Evolutionary conservation across 208 protist genomes (phyloP), one percentile per base, ranked within the genome.

Genomic region (Porcisia hertigi): DNA sequence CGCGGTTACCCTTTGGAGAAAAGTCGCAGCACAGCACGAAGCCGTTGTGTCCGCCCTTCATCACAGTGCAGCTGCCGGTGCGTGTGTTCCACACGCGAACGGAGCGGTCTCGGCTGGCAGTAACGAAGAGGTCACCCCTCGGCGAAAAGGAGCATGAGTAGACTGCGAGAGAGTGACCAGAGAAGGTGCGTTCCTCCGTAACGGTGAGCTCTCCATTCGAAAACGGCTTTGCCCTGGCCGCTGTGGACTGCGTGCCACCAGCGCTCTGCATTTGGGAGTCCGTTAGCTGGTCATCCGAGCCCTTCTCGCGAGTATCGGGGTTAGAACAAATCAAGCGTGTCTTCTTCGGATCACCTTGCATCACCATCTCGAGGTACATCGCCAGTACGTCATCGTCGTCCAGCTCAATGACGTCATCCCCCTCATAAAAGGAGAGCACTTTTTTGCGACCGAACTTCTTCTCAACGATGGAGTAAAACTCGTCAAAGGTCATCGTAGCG

Each of bases 1-100:
- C 83, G 71, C 88, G 88, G 74, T 94, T 94, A 53, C 92, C 89
- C 72, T 91, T 92, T 16, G 93, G 93, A 8, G 93, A 97, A 75
- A 92, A 96, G 81, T 94, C 88, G 72, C 93, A 97, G 59, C 88
- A 96, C 53, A 96, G 84, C 45, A 96, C 91, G 73, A 94, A 97
- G 72, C 90, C 93, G 75, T 94, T 95, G 85, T 97, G 93, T 39
- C 93, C 93, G 54, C 91, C 91, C 75, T 94, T 94, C 91, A 96
- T 93, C 9, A 91, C 73, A 16, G 85, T 84, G 81, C 80, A 88
- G 80, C 77, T 86, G 53, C 91, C 88, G 39, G 74, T 88, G 39
- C 79, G 69, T 18, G 80, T 84, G 76, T 92, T 91, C 90, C 91
- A 95, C 72, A 97, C 47, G 52, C 89, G 86, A 75, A 97, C 85